phyloP scores from a whole-genome alignment of 148 eudicot species.

The Camellia sinensis region DNA sequence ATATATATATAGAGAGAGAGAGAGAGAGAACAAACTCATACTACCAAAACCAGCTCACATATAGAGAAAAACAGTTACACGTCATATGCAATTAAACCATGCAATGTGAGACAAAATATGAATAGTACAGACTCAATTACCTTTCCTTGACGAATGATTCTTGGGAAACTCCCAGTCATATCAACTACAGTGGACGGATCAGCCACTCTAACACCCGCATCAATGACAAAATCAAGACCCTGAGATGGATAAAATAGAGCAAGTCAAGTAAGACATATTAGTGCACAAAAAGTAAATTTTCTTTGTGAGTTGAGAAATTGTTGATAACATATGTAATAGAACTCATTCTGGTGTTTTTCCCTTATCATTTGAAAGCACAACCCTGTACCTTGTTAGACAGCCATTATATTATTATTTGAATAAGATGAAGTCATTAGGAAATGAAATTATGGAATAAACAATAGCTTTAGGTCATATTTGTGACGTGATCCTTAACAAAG shows the following conservation, averaged over 20 bases:
- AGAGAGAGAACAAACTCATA: not conserved
- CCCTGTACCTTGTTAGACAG: not conserved
- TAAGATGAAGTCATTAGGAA: not conserved
- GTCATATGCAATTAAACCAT: not conserved
- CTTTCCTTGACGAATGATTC: conserved; percentile 70
- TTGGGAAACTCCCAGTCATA: conserved; percentile 70
- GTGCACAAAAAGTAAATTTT: not conserved
- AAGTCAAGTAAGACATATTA: not conserved
- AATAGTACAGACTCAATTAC: conserved; percentile 28
- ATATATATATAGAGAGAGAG: not conserved
- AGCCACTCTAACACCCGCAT: conserved; percentile 84
- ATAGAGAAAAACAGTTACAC: not conserved
- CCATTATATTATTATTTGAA: not conserved
- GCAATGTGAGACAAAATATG: not conserved
- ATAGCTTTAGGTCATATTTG: not conserved
- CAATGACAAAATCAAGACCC: conserved; percentile 92
- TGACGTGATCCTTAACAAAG: not conserved
- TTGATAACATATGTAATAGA: not conserved
- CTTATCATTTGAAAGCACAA: not conserved
- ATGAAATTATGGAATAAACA: not conserved
- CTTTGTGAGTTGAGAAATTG: not conserved
- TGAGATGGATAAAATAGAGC: conserved; percentile 18
- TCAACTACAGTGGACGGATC: conserved; percentile 93
- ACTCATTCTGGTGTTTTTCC: not conserved
- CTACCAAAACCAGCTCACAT: not conserved